phyloP scores from a whole-genome alignment of 805 yeast species.

The Peterozyma toletana region DNA sequence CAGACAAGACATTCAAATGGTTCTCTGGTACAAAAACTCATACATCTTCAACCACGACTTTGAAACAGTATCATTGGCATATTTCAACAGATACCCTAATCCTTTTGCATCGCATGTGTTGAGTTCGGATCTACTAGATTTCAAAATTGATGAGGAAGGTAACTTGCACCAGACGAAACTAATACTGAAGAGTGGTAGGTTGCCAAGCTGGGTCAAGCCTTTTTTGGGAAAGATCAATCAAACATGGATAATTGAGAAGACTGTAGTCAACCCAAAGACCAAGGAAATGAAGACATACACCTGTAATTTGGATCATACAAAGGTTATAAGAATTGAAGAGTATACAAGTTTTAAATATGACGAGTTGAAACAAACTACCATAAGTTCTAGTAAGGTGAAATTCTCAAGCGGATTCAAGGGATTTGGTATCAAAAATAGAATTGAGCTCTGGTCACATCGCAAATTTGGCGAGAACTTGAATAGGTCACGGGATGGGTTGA shows the following conservation, averaged over 20 bases:
- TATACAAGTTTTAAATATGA: conserved; percentile 46
- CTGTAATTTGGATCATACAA: conserved; percentile 77
- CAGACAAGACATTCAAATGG: conserved; percentile 35
- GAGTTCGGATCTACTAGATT: conserved; percentile 70
- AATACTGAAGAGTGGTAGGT: conserved; percentile 69
- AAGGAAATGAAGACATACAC: conserved; percentile 61
- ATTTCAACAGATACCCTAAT: conserved; percentile 66
- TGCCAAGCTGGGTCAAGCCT: conserved; percentile 75
- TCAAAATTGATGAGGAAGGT: conserved; percentile 53
- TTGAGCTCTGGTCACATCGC: conserved; percentile 76
- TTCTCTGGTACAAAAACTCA: conserved; percentile 47
- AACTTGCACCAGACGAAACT: conserved; percentile 65
- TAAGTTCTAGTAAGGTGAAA: conserved; percentile 45
- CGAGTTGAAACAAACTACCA: conserved; percentile 24
- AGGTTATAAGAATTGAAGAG: conserved; percentile 75
- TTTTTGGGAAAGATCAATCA: conserved; percentile 64
- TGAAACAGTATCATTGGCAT: conserved; percentile 67
- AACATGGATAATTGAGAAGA: conserved; percentile 76
- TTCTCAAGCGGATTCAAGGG: conserved; percentile 64
- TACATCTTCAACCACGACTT: conserved; percentile 61
- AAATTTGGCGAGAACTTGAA: conserved; percentile 62
- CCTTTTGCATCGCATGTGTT: conserved; percentile 84
- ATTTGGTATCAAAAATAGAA: conserved; percentile 58
- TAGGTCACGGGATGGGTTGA: conserved; percentile 66
- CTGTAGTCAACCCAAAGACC: conserved; percentile 58